Conservation (phyloP, 768 basidiomycete species). For the Leccinum boreale region DNA sequence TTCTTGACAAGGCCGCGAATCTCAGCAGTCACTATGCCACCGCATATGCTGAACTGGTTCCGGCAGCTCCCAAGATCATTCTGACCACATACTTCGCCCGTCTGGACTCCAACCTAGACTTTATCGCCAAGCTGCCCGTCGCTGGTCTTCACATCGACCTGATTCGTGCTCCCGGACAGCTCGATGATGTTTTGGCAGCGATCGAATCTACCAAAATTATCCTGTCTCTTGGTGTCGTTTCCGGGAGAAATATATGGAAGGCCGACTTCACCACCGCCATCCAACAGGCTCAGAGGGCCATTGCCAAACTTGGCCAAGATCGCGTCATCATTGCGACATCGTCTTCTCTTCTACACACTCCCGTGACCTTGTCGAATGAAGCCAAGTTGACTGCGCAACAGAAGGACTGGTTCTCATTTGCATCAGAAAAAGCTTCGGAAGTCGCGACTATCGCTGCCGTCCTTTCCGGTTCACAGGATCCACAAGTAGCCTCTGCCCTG, state of each 20-base stretch:
- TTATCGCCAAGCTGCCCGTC: constrained; percentile 87
- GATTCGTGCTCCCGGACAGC: constrained; percentile 87
- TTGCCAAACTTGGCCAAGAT: constrained; percentile 77
- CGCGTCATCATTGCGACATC: constrained; percentile 94
- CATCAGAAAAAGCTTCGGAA: constrained; percentile 91
- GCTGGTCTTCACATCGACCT: constrained; percentile 96
- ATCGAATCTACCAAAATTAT: constrained; percentile 78
- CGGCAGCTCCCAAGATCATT: constrained; percentile 87
- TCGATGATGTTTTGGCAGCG: constrained; percentile 76
- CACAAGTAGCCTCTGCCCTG: constrained; percentile 64
- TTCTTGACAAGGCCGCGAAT: constrained; percentile 77
- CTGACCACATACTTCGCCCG: constrained; percentile 97
- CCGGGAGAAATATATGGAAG: constrained; percentile 99
- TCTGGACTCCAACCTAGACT: constrained; percentile 87
- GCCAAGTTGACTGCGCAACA: constrained; percentile 84
- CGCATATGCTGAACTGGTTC: constrained; percentile 77
- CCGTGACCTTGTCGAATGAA: constrained; percentile 92
- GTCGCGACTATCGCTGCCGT: constrained; percentile 84
- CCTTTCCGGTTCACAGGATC: constrained; percentile 81
- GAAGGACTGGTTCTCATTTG: constrained; percentile 98
- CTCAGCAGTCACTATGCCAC: constrained; percentile 77
- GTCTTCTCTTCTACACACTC: constrained; percentile 97
- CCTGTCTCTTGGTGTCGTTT: constrained; percentile 93
- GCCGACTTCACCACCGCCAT: constrained; percentile 83
- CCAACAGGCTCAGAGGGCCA: constrained; percentile 78